Base-by-base conservation (phyloP, 1,284 basidiomycete genomes). In the Ceratobasidium theobromae region DNA sequence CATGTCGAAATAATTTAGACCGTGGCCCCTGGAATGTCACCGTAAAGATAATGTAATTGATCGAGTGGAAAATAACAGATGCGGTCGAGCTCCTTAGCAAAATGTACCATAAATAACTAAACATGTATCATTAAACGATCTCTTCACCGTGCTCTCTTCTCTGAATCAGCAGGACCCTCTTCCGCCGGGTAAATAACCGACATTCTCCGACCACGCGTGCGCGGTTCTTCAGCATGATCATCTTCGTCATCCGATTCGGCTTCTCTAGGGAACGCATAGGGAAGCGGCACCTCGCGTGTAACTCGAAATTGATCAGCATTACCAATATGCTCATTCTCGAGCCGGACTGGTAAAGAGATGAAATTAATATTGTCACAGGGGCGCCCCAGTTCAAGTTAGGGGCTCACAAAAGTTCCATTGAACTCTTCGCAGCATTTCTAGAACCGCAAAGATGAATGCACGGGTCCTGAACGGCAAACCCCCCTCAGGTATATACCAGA, bases 351-450 rank as follows among this genome's bases (percentile, higher is more conserved):
- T 8, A 38, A 38, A n/a, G n/a, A n/a, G n/a, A n/a, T n/a, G n/a
- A n/a, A n/a, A n/a, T n/a, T n/a, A 6, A 38, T 38, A 38, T 38
- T 38, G n/a, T 38, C 6, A 16, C 35, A 38, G 8, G 8, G 16
- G 16, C 35, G 16, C 35, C 35, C 35, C 16, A 8, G 6, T 6
- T 38, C 6, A n/a, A 14, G 18, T 21, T 54, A 54, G n/a, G 16
- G 14, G 76, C 86, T 73, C 67, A 93, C 91, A 88, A 73, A 96
- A 91, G 76, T 96, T 97, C 95, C 95, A 98, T 71, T 91, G 90
- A 77, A 85, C 87, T 55, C 95, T 82, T 33, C 95, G 79, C 1
- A 93, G 72, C 78, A 94, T 85, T 74, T 98, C 95, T 33, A 92
- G 74, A 58, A 89, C 72, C 0, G 82, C 92, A 6, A 80, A 84